These are phyloP conservation scores for Amanita jacksonii DNA, from an alignment of 768 basidiomycete genomes.

Conservation along the genomic window DNA sequence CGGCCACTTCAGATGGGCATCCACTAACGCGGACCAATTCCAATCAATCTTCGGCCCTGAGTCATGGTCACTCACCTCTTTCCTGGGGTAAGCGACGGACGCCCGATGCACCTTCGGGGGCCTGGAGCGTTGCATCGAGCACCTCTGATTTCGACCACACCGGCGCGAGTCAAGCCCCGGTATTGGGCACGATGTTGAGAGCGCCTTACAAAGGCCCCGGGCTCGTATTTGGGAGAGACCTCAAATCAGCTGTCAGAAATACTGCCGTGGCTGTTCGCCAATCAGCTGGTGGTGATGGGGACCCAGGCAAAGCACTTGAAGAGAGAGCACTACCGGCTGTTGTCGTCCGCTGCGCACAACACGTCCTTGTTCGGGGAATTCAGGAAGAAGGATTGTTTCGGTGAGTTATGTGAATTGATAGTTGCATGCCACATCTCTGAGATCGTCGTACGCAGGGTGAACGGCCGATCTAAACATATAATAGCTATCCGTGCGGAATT, in stretches of 20 bases:
- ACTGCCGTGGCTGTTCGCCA: slow-evolving; percentile 21
- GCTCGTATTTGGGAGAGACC: slow-evolving; percentile 57
- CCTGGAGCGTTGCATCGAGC: slow-evolving; percentile 44
- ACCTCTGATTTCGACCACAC: slow-evolving; percentile 41
- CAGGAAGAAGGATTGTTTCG: slow-evolving; percentile 84
- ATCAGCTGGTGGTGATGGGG: slow-evolving; percentile 10
- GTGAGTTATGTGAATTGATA: slow-evolving; percentile 30
- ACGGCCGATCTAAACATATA: slow-evolving; percentile 76
- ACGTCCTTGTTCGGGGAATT: slow-evolving; percentile 73
- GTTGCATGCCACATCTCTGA: slow-evolving; percentile 9
- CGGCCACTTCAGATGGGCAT: slow-evolving; percentile 17
- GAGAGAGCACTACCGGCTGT: slow-evolving; percentile 57
- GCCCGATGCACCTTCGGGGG: slow-evolving; percentile 51
- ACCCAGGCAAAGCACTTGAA: slow-evolving; percentile 30
- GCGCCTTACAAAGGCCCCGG: slow-evolving; percentile 41
- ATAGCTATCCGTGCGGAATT: slow-evolving; percentile 69
- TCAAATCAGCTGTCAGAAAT: slow-evolving; percentile 27
- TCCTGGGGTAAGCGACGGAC: slow-evolving; percentile 38
- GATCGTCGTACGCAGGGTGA: slow-evolving; percentile 44
- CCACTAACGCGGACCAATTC: slow-evolving; percentile 30
- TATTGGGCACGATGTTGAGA: slow-evolving; percentile 47
- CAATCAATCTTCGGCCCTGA: slow-evolving; percentile 20
- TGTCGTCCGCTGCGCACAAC: slow-evolving; percentile 75
- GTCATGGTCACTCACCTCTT: slow-evolving; percentile 8
- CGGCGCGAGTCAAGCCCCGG: slow-evolving; percentile 32